Percentiles rank a stretch among this genome's conserved stretches.
Conservation (phyloP, 1,284 basidiomycete genomes). For the Pyrrhoderma noxium region DNA sequence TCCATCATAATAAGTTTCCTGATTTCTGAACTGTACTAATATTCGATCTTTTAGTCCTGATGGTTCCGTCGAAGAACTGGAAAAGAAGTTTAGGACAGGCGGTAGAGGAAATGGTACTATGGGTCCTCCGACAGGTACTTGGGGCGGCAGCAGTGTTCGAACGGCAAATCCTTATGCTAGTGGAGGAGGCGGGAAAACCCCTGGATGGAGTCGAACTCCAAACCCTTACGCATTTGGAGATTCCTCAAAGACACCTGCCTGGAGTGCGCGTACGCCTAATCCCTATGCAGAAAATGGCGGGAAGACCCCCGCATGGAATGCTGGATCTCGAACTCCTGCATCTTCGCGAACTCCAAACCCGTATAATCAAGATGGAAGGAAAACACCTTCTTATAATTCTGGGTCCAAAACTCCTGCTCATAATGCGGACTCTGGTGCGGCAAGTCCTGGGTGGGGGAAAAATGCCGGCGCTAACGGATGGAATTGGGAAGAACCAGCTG, state of each 20-base stretch:
- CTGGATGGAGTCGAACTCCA: conserved; percentile 25
- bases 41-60: conserved; percentile 35
- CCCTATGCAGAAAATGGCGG: conserved; percentile 42
- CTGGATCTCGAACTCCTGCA: conserved; percentile 44
- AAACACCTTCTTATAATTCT: conserved; percentile 51
- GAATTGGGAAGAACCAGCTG: conserved; percentile 9
- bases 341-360: conserved; percentile 66
- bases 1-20: no score
- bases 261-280: conserved; percentile 43
- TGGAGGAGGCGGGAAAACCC: conserved; percentile 28
- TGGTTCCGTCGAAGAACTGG: conserved; percentile 46
- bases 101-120: conserved; percentile 20
- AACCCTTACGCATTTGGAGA: conserved; percentile 17
- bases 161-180: conserved; percentile 28
- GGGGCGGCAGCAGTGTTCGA: conserved; percentile 2
- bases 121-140: conserved; percentile 27
- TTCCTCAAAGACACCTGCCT: conserved; percentile 28
- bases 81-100: conserved; percentile 19
- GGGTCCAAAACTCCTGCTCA: conserved; percentile 48
- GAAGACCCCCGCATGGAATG: conserved; percentile 23
- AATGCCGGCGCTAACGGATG: conserved; percentile 1
- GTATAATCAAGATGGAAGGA: conserved; percentile 43
- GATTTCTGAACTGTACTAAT: background rate
- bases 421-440: conserved; percentile 28
- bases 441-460: conserved; percentile 25